Evolutionary conservation across 305 asterid genomes (phyloP).

Genomic region (Vinca major): DNA sequence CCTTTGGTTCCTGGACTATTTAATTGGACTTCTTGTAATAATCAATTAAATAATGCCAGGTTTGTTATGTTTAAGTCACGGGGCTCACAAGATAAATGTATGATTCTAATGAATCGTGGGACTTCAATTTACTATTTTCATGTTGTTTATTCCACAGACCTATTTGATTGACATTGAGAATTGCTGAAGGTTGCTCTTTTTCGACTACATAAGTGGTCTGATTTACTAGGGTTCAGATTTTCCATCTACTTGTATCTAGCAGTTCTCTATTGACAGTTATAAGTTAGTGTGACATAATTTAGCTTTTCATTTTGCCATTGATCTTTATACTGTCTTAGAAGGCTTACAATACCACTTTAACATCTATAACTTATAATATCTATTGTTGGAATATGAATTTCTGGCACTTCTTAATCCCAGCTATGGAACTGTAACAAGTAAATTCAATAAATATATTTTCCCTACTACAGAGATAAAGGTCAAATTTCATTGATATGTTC

Average conservation of each 20-base stretch:
- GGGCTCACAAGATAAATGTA: background rate
- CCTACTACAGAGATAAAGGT: background rate
- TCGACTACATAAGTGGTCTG: background rate
- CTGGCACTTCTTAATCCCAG: background rate
- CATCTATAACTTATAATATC: background rate
- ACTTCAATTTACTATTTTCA: background rate
- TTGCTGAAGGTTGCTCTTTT: background rate
- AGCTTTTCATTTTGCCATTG: background rate
- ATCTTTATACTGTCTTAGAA: background rate
- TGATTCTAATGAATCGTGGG: background rate
- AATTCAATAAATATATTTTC: background rate
- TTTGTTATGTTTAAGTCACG: background rate
- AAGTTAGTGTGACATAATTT: background rate
- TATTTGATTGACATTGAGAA: background rate
- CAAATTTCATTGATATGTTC: conserved; percentile 14
- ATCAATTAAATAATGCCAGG: no score
- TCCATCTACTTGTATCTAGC: background rate
- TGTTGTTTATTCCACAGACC: background rate
- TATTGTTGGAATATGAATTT: background rate
- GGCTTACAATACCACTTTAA: no score
- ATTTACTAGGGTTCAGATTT: background rate
- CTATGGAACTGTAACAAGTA: background rate
- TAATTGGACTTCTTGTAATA: no score
- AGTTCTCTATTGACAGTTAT: background rate
- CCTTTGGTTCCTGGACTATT: no score